These are phyloP conservation scores for Silene latifolia DNA, from an alignment of 148 eudicot genomes.

Conservation along the genomic window DNA sequence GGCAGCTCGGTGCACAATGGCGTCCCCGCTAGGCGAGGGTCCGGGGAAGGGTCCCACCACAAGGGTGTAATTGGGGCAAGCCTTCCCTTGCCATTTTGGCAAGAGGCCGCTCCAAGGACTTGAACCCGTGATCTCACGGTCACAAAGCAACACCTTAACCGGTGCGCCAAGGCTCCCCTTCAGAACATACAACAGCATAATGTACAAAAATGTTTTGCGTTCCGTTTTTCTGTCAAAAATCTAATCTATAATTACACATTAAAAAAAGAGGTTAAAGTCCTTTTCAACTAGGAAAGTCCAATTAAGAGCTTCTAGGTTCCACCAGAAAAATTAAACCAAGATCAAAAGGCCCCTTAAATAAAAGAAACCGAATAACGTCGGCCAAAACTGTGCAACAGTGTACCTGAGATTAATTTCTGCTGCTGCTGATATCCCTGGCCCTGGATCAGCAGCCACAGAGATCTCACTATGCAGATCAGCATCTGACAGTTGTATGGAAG, in stretches of 20 bases:
- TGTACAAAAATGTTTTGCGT: background rate
- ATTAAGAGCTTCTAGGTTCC: background rate
- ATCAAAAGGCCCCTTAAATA: background rate
- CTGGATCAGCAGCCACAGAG: conserved; percentile 5
- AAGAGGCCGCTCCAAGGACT: no score
- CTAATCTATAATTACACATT: background rate
- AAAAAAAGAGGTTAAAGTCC: conserved; percentile 1
- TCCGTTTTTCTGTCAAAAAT: background rate
- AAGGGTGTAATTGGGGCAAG: no score
- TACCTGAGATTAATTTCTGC: conserved; percentile 15
- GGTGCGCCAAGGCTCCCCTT: no score
- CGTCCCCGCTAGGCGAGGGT: no score
- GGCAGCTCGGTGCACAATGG: no score
- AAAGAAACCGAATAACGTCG: no score
- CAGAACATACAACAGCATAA: no score
- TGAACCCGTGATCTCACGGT: no score
- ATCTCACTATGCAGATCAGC: conserved; percentile 9
- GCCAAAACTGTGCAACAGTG: background rate
- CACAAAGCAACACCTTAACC: no score
- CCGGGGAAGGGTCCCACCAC: no score
- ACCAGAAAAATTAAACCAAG: background rate
- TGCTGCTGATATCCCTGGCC: conserved; percentile 11
- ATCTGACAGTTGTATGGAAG: conserved; percentile 5
- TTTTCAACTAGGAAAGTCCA: background rate
- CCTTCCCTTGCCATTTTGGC: no score